phyloP scores from a whole-genome alignment of 2,329 filamentous ascomycete species.

The Emmonsia crescens region DNA sequence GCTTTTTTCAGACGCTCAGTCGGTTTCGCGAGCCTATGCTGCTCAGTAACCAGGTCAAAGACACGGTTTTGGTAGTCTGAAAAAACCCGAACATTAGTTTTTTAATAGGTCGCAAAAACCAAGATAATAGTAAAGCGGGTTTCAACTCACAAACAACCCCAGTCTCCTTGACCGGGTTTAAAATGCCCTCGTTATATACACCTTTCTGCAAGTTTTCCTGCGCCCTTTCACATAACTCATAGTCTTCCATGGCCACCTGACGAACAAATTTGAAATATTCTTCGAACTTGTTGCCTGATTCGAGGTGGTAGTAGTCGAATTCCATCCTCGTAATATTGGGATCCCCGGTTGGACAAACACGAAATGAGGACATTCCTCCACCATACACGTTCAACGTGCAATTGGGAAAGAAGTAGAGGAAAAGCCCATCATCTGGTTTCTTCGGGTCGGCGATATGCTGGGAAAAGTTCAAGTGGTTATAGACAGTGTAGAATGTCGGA shows the following conservation, averaged over 20 bases:
- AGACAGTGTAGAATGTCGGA: constrained; percentile 45
- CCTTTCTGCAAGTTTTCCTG: constrained; percentile 45
- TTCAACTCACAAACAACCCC: constrained; percentile 40
- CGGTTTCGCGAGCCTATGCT: constrained; percentile 28
- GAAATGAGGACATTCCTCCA: constrained; percentile 47
- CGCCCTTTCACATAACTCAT: constrained; percentile 46
- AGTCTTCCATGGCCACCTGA: constrained; percentile 47
- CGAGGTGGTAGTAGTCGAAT: constrained; percentile 48
- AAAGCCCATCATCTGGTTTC: constrained; percentile 44
- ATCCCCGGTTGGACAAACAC: constrained; percentile 42
- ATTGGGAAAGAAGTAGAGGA: constrained; percentile 49
- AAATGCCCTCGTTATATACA: constrained; percentile 44
- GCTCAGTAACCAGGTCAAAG: constrained; percentile 35
- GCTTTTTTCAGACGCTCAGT: background rate
- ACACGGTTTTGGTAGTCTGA: constrained; percentile 39
- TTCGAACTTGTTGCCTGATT: constrained; percentile 43
- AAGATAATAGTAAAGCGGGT: background rate
- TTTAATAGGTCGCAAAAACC: background rate
- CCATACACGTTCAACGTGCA: constrained; percentile 49
- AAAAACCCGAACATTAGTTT: background rate
- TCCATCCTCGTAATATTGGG: constrained; percentile 45
- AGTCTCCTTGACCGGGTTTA: constrained; percentile 47
- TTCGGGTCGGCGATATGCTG: constrained; percentile 46
- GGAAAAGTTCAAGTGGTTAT: constrained; percentile 45
- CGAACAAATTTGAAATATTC: constrained; percentile 47